These are phyloP conservation scores for Kodamaea nitidulidarum DNA, from an alignment of 805 yeast genomes.

Conservation along the genomic window DNA sequence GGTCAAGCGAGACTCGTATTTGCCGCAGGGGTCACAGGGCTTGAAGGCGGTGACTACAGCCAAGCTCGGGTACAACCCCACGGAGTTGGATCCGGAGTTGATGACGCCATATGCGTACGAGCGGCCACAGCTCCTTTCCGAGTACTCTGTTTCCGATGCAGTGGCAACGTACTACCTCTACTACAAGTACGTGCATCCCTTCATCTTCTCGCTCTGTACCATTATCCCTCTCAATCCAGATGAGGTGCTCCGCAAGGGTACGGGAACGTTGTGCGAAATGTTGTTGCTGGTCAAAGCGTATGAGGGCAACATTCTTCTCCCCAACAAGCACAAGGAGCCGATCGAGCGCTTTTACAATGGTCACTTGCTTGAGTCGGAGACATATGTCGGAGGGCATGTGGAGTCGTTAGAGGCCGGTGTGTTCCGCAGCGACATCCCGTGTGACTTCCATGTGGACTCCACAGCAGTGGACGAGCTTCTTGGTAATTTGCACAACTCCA, in stretches of 20 bases:
- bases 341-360: conserved; percentile 94
- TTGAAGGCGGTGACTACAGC: conserved; percentile 95
- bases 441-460: conserved; percentile 74
- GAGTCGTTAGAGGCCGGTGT: conserved; percentile 98
- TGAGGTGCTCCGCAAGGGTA: conserved; percentile 92
- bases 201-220: conserved; percentile 90
- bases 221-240: conserved; percentile 96
- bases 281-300: conserved; percentile 94
- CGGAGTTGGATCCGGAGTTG: conserved; percentile 93
- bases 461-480: conserved; percentile 77
- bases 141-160: conserved; percentile 98
- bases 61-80: conserved; percentile 92
- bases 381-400: conserved; percentile 98
- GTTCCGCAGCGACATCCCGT: conserved; percentile 80
- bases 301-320: conserved; percentile 67
- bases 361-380: conserved; percentile 88
- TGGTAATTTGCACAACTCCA: conserved; percentile 66
- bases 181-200: conserved; percentile 96
- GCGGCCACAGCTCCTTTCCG: conserved; percentile 87
- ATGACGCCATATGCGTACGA: conserved; percentile 98
- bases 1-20: conserved; percentile 96
- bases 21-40: conserved; percentile 99
- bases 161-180: conserved; percentile 96
- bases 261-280: conserved; percentile 99
- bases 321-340: conserved; percentile 92